phyloP scores from a whole-genome alignment of 495 filamentous ascomycete species.

The Penicillium lividum region DNA sequence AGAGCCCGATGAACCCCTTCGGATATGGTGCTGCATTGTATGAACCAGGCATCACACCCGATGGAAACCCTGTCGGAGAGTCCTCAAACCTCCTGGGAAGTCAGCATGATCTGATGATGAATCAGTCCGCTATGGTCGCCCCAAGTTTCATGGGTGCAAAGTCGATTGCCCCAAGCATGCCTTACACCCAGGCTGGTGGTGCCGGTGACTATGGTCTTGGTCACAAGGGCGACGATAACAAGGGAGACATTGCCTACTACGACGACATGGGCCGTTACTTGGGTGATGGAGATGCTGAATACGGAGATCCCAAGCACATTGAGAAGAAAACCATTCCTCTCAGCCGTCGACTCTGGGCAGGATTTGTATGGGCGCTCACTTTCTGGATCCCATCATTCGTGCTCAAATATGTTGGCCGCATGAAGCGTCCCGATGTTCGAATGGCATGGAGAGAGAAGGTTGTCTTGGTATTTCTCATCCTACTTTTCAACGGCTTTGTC shows the following conservation, averaged over 20 bases:
- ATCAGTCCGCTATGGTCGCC: conserved; percentile 61
- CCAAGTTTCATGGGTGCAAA: conserved; percentile 59
- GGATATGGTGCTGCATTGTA: conserved; percentile 37
- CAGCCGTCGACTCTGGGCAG: conserved; percentile 74
- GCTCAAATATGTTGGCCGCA: conserved; percentile 79
- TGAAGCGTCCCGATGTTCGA: conserved; percentile 95
- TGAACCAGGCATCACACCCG: conserved; percentile 31
- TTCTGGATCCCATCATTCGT: conserved; percentile 94
- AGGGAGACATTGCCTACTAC: conserved; percentile 66
- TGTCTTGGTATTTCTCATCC: conserved; percentile 75
- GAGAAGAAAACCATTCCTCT: conserved; percentile 64
- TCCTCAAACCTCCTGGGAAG: conserved; percentile 65
- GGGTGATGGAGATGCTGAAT: conserved; percentile 69
- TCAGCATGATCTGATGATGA: conserved; percentile 67
- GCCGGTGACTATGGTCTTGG: conserved; percentile 86
- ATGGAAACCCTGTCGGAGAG: conserved; percentile 51
- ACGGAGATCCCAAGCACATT: conserved; percentile 73
- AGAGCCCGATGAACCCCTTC: conserved; percentile 33
- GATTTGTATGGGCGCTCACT: conserved; percentile 79
- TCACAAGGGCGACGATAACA: conserved; percentile 76
- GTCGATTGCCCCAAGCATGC: conserved; percentile 64
- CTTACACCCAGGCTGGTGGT: conserved; percentile 47
- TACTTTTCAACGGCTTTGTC: conserved; percentile 78
- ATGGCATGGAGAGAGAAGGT: conserved; percentile 98
- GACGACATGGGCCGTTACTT: conserved; percentile 56